These are phyloP conservation scores for Annona squamosa DNA, from an alignment of 164 flowering plant genomes.

Conservation along the genomic window DNA sequence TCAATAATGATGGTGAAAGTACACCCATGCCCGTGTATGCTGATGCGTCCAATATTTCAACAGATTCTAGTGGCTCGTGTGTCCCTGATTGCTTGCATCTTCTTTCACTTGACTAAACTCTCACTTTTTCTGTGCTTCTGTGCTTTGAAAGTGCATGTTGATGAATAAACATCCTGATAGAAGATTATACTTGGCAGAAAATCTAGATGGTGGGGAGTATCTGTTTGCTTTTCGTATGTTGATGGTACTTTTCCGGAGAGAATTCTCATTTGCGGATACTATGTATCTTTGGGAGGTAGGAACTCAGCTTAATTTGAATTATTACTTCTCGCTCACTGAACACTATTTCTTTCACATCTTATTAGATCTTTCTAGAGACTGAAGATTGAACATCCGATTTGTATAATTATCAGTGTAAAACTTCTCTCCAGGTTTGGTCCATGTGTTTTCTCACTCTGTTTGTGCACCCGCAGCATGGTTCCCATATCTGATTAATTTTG, in stretches of 20 bases:
- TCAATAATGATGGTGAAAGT: neutral
- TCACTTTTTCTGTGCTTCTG: neutral
- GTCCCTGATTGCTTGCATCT: neutral
- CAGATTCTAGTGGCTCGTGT: neutral
- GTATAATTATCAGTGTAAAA: neutral
- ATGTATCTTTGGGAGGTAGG: constrained; percentile 94
- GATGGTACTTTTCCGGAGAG: constrained; percentile 90
- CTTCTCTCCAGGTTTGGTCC: neutral
- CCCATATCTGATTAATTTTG: no score
- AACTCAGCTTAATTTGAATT: neutral
- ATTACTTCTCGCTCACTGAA: neutral
- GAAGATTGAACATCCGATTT: neutral
- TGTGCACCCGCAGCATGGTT: no score
- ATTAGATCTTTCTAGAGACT: neutral
- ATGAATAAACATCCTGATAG: constrained; percentile 3
- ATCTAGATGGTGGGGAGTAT: constrained; percentile 87
- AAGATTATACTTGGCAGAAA: constrained; percentile 47
- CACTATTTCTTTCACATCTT: neutral
- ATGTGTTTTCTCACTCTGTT: no score
- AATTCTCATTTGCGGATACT: constrained; percentile 79
- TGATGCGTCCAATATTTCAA: neutral
- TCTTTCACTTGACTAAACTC: neutral
- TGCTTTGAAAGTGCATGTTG: neutral
- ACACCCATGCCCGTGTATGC: neutral
- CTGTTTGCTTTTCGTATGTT: constrained; percentile 90